phyloP scores from a whole-genome alignment of 345 rosid genomes.

The Lepidium sativum region DNA sequence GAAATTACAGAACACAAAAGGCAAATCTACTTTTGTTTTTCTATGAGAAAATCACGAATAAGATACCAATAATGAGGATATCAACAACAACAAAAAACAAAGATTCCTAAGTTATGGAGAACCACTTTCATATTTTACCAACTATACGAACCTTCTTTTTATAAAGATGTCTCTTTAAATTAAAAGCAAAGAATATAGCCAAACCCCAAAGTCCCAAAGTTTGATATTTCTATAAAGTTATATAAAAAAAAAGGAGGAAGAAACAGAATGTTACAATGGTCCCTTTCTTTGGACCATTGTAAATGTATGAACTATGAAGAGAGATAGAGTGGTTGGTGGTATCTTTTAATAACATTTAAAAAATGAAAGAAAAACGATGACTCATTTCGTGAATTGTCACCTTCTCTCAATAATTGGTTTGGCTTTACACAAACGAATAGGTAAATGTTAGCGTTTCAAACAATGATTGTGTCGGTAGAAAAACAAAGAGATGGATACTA shows the following conservation, averaged over 20 bases:
- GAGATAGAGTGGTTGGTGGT: neutral
- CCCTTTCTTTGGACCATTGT: neutral
- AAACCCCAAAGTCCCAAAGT: neutral
- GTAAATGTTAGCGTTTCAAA: neutral
- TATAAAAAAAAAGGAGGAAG: neutral
- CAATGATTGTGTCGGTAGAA: neutral
- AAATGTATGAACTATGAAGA: constrained; percentile 1
- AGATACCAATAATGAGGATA: constrained; percentile 14
- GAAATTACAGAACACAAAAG: constrained; percentile 1
- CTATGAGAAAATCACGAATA: constrained; percentile 16
- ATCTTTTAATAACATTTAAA: neutral
- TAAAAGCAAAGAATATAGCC: neutral
- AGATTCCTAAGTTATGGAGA: constrained; percentile 16
- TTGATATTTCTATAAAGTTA: neutral
- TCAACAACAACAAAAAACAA: neutral
- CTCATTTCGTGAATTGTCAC: constrained; percentile 8
- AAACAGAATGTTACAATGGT: neutral
- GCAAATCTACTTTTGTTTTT: neutral
- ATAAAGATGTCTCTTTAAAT: neutral
- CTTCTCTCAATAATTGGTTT: neutral
- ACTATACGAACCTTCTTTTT: neutral
- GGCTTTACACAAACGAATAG: neutral
- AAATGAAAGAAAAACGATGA: neutral
- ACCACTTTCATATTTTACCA: constrained; percentile 10
- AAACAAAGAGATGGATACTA: neutral